Base-by-base conservation (phyloP, 495 filamentous ascomycete genomes). In the Aspergillus sclerotiicarbonarius region DNA sequence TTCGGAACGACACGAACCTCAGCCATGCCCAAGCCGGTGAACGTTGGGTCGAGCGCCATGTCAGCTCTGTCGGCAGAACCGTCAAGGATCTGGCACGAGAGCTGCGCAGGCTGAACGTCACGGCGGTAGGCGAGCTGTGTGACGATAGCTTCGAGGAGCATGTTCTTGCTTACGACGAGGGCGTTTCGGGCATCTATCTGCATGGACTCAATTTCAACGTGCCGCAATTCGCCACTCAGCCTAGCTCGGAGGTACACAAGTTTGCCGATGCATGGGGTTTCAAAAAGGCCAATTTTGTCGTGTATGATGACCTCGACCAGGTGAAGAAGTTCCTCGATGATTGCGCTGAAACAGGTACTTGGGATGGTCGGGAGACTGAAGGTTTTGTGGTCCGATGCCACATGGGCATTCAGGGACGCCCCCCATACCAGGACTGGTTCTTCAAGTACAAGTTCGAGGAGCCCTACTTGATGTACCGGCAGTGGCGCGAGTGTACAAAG, bases 361-460 rank as follows among this genome's bases (percentile, higher is more conserved):
- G 93, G 72, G 86, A 87, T 60, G 93, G 90, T 8, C 87, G 91
- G 53, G 92, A 98, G 60, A 93, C 96, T 3, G 94, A 98, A 70
- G 94, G 94, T 3, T 98, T 98, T 62, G 94, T 98, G 53, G 89
- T 98, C 56, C 87, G 94, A 53, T 98, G 94, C 75, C 87, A 90
- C 67, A 82, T 85, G 58, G 78, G 79, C 52, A 70, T 81, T 19
- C 72, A 68, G 9, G 75, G 74, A 10, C 65, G 65, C 2, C 71
- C 68, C 41, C 61, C 73, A 0, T 94, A 84, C 73, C 76, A 82
- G 16, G 90, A 98, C 70, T 98, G 93, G 93, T 98, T 98, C 75
- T 98, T 98, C 86, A 98, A 98, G 71, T 98, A 91, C 82, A 98
- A 98, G 76, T 98, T 98, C 53, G 94, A 98, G 68, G 95, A 98